phyloP scores from a whole-genome alignment of 768 basidiomycete genomes.

The Epithele typhae region DNA sequence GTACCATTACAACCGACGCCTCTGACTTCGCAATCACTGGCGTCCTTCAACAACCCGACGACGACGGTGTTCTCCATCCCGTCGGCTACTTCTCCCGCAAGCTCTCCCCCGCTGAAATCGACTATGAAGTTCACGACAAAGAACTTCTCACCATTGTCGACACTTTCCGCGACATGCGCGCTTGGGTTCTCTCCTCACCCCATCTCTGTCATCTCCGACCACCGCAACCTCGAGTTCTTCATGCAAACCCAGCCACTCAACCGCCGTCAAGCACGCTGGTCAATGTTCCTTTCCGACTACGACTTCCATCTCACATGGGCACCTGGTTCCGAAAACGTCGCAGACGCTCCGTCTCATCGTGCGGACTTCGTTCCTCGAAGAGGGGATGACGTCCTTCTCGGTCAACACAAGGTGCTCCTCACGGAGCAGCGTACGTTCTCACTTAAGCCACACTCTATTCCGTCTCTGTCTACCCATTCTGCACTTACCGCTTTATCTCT shows the following conservation, averaged over 20 bases:
- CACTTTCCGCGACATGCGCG: conserved; percentile 30
- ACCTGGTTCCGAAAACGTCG: conserved; percentile 23
- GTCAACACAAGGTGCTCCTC: conserved; percentile 7
- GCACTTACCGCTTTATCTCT: conserved; percentile 17
- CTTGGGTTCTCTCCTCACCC: conserved; percentile 21
- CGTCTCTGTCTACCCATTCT: neutral
- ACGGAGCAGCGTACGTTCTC: conserved; percentile 3
- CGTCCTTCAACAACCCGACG: conserved; percentile 12
- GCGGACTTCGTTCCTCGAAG: conserved; percentile 21
- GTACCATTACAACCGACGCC: conserved; percentile 19
- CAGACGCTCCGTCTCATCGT: conserved; percentile 21
- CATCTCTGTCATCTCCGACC: conserved; percentile 24
- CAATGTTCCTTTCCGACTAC: conserved; percentile 24
- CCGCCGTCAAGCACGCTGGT: conserved; percentile 40
- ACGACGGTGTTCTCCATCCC: conserved; percentile 28
- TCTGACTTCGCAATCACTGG: conserved; percentile 17
- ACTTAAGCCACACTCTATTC: neutral
- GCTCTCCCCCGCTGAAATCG: conserved; percentile 31
- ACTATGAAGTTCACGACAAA: conserved; percentile 43
- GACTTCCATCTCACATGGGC: conserved; percentile 29
- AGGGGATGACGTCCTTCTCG: conserved; percentile 18
- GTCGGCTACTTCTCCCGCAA: conserved; percentile 35
- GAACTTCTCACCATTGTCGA: conserved; percentile 46
- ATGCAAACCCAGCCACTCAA: conserved; percentile 33
- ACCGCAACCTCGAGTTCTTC: conserved; percentile 40